Percentiles rank a stretch among this genome's conserved stretches.
Conservation (phyloP, 2,329 filamentous ascomycete genomes). For the Diplodia intermedia region DNA sequence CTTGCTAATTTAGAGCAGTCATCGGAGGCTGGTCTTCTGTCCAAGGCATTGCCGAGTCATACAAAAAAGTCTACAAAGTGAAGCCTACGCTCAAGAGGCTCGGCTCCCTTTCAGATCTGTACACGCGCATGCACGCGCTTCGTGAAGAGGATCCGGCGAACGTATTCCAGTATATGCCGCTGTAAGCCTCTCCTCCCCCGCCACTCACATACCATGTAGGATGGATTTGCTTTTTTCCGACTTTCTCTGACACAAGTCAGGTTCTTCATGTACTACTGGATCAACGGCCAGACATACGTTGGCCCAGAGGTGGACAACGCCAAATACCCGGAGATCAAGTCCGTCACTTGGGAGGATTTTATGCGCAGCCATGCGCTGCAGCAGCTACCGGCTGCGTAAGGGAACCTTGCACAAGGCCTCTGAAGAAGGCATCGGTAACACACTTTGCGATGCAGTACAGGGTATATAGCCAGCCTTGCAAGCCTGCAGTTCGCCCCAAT, state of each 20-base stretch:
- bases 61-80: constrained; percentile 39
- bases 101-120: constrained; percentile 42
- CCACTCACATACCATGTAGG: too few species aligned
- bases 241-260: background rate
- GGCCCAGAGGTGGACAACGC: constrained; percentile 28
- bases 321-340: constrained; percentile 30
- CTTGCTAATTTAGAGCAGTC: constrained; percentile 37
- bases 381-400: background rate
- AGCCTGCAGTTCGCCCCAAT: too few species aligned
- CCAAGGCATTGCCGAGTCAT: constrained; percentile 38
- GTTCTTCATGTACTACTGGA: constrained; percentile 31
- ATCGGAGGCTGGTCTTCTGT: constrained; percentile 45
- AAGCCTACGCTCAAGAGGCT: constrained; percentile 37
- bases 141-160: constrained; percentile 34
- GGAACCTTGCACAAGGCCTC: background rate
- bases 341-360: constrained; percentile 5
- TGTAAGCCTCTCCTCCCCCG: background rate
- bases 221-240: too few species aligned
- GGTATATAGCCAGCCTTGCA: too few species aligned
- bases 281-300: constrained; percentile 16
- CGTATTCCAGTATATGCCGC: constrained; percentile 19
- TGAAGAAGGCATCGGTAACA: too few species aligned
- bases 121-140: constrained; percentile 39
- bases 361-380: background rate
- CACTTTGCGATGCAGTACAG: too few species aligned